phyloP scores from a whole-genome alignment of 2,329 filamentous ascomycete species.

The Xylariaceae sp. region DNA sequence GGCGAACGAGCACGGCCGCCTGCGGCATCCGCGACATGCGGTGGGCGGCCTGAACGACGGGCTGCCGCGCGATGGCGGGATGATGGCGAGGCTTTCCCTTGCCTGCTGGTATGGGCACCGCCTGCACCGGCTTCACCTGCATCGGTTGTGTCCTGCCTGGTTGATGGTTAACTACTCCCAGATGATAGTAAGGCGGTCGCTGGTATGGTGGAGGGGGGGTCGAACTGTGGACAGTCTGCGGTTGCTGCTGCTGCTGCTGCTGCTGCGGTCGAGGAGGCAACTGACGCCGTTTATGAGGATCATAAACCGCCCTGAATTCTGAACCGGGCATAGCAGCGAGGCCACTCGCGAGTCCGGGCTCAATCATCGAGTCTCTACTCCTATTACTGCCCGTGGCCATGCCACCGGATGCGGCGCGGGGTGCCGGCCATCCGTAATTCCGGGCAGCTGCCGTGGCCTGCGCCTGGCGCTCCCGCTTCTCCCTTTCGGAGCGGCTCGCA shows the following conservation, averaged over 20 bases:
- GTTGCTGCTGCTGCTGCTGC: neutral
- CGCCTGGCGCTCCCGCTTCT: slow-evolving; percentile 14
- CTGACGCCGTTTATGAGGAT: slow-evolving; percentile 3
- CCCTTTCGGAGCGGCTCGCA: slow-evolving; percentile 1
- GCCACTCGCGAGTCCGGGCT: slow-evolving; percentile 13
- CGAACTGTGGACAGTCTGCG: neutral
- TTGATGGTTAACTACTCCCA: slow-evolving; percentile 7
- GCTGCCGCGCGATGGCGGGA: neutral
- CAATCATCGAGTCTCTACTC: slow-evolving; percentile 22
- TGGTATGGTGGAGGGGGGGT: neutral
- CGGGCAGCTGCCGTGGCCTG: slow-evolving; percentile 18
- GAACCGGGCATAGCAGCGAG: slow-evolving; percentile 21
- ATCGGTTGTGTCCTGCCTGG: slow-evolving; percentile 9
- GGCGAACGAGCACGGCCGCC: slow-evolving; percentile 6
- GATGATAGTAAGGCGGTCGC: slow-evolving; percentile 3
- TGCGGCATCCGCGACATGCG: neutral
- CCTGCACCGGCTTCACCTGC: slow-evolving; percentile 8
- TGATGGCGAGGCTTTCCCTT: neutral
- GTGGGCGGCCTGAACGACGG: neutral
- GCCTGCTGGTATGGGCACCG: neutral
- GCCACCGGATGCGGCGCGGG: neutral
- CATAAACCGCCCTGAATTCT: slow-evolving; percentile 18
- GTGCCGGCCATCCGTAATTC: slow-evolving; percentile 21
- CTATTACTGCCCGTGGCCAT: neutral
- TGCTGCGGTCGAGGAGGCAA: neutral